phyloP scores from a whole-genome alignment of 345 rosid species.

The Eutrema japonicum region DNA sequence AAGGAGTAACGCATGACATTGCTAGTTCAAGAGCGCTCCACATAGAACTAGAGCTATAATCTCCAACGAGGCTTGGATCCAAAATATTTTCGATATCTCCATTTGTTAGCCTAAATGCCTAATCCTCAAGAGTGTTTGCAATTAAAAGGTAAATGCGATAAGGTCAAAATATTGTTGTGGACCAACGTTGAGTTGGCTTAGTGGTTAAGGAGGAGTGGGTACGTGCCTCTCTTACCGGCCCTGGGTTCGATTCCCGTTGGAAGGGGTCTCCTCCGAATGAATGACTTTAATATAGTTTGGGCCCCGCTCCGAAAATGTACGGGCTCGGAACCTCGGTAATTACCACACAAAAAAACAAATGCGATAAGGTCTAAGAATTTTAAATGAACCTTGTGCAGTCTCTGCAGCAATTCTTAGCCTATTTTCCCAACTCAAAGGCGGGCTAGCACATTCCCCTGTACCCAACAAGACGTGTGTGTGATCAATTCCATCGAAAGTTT shows the following conservation, averaged over 20 bases:
- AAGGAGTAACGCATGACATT: slow-evolving; percentile 39
- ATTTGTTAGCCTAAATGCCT: slow-evolving; percentile 15
- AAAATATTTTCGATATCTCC: slow-evolving; percentile 47
- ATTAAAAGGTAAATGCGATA: too few species aligned
- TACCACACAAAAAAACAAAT: too few species aligned
- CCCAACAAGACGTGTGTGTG: neutral
- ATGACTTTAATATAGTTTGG: too few species aligned
- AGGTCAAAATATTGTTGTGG: too few species aligned
- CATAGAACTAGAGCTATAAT: slow-evolving; percentile 32
- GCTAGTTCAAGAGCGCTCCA: slow-evolving; percentile 53
- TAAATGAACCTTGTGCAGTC: neutral
- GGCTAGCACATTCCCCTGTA: neutral
- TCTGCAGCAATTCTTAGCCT: slow-evolving; percentile 1
- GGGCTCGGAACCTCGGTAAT: too few species aligned
- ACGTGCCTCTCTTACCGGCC: too few species aligned
- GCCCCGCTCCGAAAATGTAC: too few species aligned
- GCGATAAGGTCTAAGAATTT: neutral
- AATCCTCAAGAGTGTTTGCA: neutral
- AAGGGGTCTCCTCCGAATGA: too few species aligned
- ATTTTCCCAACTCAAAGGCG: neutral
- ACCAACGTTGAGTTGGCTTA: too few species aligned
- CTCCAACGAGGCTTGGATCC: slow-evolving; percentile 48
- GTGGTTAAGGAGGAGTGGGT: too few species aligned
- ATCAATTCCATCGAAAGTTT: neutral
- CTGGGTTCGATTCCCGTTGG: too few species aligned